These are phyloP conservation scores for Sclerotinia nivalis DNA, from an alignment of 2,329 filamentous ascomycete genomes.

Conservation along the genomic window DNA sequence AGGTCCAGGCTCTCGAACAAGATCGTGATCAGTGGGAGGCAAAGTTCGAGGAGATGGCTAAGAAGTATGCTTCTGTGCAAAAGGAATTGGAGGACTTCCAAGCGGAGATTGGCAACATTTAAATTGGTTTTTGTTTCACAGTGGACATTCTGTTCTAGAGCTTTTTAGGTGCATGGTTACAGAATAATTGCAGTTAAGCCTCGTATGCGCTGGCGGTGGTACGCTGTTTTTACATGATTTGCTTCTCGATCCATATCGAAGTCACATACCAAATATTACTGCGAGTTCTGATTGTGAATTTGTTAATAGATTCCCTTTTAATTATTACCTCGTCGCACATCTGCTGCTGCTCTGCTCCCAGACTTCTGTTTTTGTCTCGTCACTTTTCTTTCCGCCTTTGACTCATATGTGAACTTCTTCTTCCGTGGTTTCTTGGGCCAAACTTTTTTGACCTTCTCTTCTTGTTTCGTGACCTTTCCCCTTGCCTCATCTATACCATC, in stretches of 20 bases:
- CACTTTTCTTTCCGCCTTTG: constrained; percentile 78
- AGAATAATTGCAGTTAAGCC: constrained; percentile 35
- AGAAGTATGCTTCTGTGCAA: constrained; percentile 81
- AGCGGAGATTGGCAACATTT: constrained; percentile 90
- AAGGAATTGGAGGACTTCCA: constrained; percentile 92
- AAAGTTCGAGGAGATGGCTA: constrained; percentile 97
- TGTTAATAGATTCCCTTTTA: constrained; percentile 29
- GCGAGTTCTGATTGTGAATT: constrained; percentile 25
- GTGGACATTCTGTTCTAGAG: constrained; percentile 27
- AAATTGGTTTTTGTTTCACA: constrained; percentile 39
- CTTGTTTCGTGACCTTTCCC: constrained; percentile 38
- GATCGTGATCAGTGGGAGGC: constrained; percentile 91
- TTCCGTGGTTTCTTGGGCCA: constrained; percentile 72
- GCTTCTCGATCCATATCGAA: constrained; percentile 34
- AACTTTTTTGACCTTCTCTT: constrained; percentile 47
- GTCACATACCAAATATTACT: constrained; percentile 31
- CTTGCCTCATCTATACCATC: constrained; percentile 41
- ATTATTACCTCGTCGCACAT: constrained; percentile 39
- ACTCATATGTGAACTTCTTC: constrained; percentile 91
- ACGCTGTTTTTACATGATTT: constrained; percentile 33
- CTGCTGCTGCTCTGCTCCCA: constrained; percentile 52
- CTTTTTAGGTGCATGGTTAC: constrained; percentile 29
- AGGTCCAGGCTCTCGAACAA: constrained; percentile 93
- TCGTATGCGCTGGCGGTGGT: constrained; percentile 37
- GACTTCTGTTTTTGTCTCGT: constrained; percentile 69